Evolutionary conservation across 495 filamentous ascomycete genomes (phyloP).

Genomic region (Cetradonia linearis): DNA sequence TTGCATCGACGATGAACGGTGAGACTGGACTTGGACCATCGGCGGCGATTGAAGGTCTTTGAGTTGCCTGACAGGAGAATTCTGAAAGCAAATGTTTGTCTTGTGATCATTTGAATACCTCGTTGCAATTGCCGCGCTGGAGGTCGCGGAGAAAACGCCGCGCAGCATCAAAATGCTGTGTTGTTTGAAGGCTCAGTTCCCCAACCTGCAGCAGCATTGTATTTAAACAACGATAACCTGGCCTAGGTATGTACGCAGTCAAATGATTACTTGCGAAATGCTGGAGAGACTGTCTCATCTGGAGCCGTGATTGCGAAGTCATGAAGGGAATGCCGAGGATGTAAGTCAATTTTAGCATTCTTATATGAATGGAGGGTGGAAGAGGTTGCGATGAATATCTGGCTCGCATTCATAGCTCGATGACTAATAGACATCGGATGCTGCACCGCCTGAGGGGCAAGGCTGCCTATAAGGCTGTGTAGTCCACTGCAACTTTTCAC

Average conservation of each 20-base stretch:
- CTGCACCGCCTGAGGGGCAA: background rate
- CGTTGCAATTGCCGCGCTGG: background rate
- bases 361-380: background rate
- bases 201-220: background rate
- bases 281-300: background rate
- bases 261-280: background rate
- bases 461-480: background rate
- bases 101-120: no score
- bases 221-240: background rate
- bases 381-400: background rate
- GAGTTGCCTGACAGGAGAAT: background rate
- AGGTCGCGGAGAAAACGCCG: background rate
- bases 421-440: background rate
- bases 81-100: background rate
- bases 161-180: background rate
- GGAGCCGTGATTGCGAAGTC: background rate
- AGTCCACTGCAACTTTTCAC: background rate
- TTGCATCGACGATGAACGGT: background rate
- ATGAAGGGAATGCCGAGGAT: background rate
- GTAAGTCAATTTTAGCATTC: background rate
- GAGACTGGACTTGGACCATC: no score
- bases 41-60: background rate
- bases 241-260: background rate
- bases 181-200: background rate
- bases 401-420: background rate